Evolutionary conservation across 306 rosid species (phyloP), one percentile per base, ranked within the genome.

Genomic region (Trichosanthes cucumerina): DNA sequence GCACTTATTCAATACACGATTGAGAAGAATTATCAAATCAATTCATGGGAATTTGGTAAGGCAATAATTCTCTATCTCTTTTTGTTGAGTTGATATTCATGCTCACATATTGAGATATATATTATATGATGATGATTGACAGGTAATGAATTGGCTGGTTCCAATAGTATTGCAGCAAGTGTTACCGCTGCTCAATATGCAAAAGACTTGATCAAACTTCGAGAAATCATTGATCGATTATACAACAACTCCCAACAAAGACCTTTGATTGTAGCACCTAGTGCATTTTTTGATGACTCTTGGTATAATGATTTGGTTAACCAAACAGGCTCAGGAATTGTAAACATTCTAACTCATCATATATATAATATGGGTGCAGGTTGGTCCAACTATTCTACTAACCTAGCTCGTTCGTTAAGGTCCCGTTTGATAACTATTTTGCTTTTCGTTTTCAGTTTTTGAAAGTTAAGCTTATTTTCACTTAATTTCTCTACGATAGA

Each of bases 11-110:
- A 85, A 2, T 92, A 92, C 80, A 89, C 97, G 0, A 7, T 89
- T 63, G 87, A 91, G 7, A 90, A 88, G 80, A 87, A 90, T 74
- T 90, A 92, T 85, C 52, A 84, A 36, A 94, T 94, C 38, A 82
- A 88, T 83, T 92, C 98, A 44, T 94, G 97, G 97, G 98, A 94
- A 69, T 92, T 89, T 53, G 98, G 98, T 94, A 88, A 68, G 56
- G 41, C 10, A 15, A 14, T 14, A 46, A 23, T 24, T 46, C 9
- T 33, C 19, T n/a, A n/a, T n/a, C n/a, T n/a, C n/a, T n/a, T n/a
- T n/a, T 75, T 18, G 4, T 53, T 33, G 43, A 3, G 34, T 6
- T 52, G 2, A 3, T 9, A 5, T 26, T 26, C 1, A 33, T 14
- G 24, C 21, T n/a, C 7, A 13, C 12, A 5, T n/a, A n/a, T 7